Base-by-base conservation (phyloP, 2,329 filamentous ascomycete species). In the Sphaerostilbella broomeana region DNA sequence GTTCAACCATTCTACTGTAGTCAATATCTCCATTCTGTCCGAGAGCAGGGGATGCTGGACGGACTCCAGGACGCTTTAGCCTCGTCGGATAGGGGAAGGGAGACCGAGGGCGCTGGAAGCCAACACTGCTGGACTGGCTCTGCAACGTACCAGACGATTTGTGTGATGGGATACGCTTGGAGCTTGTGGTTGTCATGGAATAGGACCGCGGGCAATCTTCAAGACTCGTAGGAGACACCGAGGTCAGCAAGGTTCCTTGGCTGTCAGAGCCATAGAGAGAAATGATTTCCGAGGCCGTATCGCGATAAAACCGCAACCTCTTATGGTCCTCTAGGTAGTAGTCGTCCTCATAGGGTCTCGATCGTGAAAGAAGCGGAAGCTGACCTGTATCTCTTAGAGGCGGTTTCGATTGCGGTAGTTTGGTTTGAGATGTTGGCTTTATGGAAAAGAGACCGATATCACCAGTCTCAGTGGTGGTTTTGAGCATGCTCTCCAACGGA, bases 401-500 rank as follows among this genome's bases (percentile, higher is more conserved):
- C 15, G 54, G 49, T 39, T 56, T 56, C 22, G 51, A 40, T 25
- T 56, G 54, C 35, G 56, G 56, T 6, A 56, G 51, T 9, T 56
- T 55, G 5, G 42, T 42, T 10, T 62, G 59, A 8, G 45, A 21
- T 25, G 46, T 37, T 4, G 51, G 48, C 24, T 50, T 67, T 48
- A 77, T 75, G 36, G 72, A 76, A 54, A 79, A 80, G 35, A 73
- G 59, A 4, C 75, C 76, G 47, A 79, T 77, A 48, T 81, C 75
- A n/a, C 77, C 77, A 7, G 76, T 79, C 52, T 81, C 78, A 1
- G 77, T 81, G 1, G 74, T 79, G 4, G 72, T 81, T 59, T 75
- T 81, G 43, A 81, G 63, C 77, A 81, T 80, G 54, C 75, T 72
- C 48, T 78, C 70, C n/a, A 80, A 59, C 2, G 72, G 72, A 5